Evolutionary conservation across 2,329 filamentous ascomycete species (phyloP).

Genomic region (Fusarium musae): DNA sequence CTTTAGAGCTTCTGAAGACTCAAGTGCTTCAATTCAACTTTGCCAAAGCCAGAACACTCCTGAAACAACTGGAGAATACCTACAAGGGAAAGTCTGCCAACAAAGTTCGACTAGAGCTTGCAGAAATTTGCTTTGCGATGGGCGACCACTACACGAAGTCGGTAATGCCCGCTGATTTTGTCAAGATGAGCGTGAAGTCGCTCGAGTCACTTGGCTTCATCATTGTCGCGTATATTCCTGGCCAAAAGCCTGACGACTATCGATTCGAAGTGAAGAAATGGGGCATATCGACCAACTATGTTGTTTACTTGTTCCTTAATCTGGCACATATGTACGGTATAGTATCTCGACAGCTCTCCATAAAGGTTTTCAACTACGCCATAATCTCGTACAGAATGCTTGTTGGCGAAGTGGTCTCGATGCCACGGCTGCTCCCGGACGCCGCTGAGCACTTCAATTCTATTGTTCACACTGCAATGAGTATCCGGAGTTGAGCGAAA

Average conservation of each 20-base stretch:
- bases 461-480: neutral
- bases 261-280: slow-evolving; percentile 11
- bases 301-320: neutral
- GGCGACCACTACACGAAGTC: neutral
- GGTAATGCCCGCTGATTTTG: neutral
- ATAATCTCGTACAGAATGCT: neutral
- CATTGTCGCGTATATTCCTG: neutral
- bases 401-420: neutral
- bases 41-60: slow-evolving; percentile 10
- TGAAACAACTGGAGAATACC: slow-evolving; percentile 39
- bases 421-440: neutral
- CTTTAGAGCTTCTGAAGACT: slow-evolving; percentile 2
- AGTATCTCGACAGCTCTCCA: neutral
- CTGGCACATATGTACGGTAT: neutral
- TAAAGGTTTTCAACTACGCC: neutral
- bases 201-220: slow-evolving; percentile 4
- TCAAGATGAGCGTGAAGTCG: neutral
- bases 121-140: neutral
- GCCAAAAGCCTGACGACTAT: neutral
- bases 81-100: slow-evolving; percentile 15
- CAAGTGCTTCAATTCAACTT: neutral
- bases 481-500: neutral
- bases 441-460: neutral
- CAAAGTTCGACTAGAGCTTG: neutral
- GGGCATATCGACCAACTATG: neutral